A percentile compares a stretch with the other conserved stretches of the same genome.
Evolutionary conservation across 169 alveolate genomes (phyloP).

Genomic region (Cryptosporidium bovis): DNA sequence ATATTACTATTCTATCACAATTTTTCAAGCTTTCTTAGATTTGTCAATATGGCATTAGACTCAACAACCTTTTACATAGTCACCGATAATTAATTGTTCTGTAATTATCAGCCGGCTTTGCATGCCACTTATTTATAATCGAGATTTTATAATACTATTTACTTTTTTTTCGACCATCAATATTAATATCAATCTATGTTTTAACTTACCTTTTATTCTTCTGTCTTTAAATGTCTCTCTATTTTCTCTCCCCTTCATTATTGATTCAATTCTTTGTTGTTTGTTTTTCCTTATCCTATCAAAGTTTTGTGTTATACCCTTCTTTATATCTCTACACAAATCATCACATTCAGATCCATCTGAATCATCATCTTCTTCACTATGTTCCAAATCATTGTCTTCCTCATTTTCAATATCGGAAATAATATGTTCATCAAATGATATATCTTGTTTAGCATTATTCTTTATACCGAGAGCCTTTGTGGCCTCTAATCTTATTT

Average conservation of each 20-base stretch:
- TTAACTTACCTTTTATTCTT: constrained; percentile 67
- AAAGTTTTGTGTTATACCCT: constrained; percentile 11
- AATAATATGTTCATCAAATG: background rate
- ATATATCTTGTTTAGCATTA: constrained; percentile 1
- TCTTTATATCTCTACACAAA: constrained; percentile 19
- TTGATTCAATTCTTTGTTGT: constrained; percentile 47
- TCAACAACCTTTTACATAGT: constrained; percentile 73
- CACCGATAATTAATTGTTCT: constrained; percentile 21
- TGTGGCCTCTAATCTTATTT: constrained; percentile 67
- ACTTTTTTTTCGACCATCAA: background rate
- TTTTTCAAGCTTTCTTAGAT: background rate
- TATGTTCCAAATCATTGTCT: background rate
- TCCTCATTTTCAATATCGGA: constrained; percentile 2
- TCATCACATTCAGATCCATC: constrained; percentile 18
- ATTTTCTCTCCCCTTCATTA: constrained; percentile 46
- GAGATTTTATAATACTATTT: background rate
- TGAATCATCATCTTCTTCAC: constrained; percentile 1
- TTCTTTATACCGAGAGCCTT: constrained; percentile 34
- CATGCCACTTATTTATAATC: constrained; percentile 35
- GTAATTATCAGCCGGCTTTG: constrained; percentile 73
- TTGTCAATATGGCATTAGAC: constrained; percentile 66
- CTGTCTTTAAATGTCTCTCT: constrained; percentile 61
- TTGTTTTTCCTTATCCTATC: constrained; percentile 7
- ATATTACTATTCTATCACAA: background rate
- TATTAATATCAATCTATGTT: background rate